phyloP scores from a whole-genome alignment of 495 filamentous ascomycete genomes.

The Penicillium salamii region DNA sequence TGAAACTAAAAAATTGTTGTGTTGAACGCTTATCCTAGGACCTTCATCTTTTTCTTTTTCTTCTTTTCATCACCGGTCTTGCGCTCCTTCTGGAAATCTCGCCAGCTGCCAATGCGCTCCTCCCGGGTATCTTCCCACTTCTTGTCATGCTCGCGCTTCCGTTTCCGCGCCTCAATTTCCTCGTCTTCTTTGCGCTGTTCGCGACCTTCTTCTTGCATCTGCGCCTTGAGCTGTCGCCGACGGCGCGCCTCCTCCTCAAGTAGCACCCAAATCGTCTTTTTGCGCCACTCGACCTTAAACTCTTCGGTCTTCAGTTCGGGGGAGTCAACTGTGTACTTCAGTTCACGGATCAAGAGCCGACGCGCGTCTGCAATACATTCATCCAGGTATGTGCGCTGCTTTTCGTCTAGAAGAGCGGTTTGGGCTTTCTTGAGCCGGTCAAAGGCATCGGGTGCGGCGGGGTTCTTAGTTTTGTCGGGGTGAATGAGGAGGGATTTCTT shows the following conservation, averaged over 20 bases:
- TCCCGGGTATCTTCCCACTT: slow-evolving; percentile 94
- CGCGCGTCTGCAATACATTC: slow-evolving; percentile 95
- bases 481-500: slow-evolving; percentile 97
- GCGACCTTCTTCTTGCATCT: slow-evolving; percentile 94
- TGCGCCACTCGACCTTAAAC: slow-evolving; percentile 80
- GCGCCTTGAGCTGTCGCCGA: slow-evolving; percentile 83
- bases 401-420: slow-evolving; percentile 87
- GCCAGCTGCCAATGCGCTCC: slow-evolving; percentile 89
- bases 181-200: slow-evolving; percentile 85
- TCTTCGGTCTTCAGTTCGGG: slow-evolving; percentile 74
- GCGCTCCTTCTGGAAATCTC: slow-evolving; percentile 76
- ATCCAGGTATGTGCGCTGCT: slow-evolving; percentile 79
- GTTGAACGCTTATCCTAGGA: slow-evolving; percentile 50
- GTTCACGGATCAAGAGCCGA: slow-evolving; percentile 87
- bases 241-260: slow-evolving; percentile 88
- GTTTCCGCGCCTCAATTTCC: slow-evolving; percentile 80
- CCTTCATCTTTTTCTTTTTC: slow-evolving; percentile 95
- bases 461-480: slow-evolving; percentile 95
- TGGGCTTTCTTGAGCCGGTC: slow-evolving; percentile 96
- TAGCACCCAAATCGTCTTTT: slow-evolving; percentile 89
- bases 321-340: slow-evolving; percentile 86
- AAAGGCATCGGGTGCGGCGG: slow-evolving; percentile 89
- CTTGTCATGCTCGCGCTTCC: slow-evolving; percentile 88
- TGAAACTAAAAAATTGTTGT: too few species aligned
- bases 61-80: slow-evolving; percentile 54